phyloP scores from a whole-genome alignment of 148 eudicot species.

The Vaccinium myrtillus region DNA sequence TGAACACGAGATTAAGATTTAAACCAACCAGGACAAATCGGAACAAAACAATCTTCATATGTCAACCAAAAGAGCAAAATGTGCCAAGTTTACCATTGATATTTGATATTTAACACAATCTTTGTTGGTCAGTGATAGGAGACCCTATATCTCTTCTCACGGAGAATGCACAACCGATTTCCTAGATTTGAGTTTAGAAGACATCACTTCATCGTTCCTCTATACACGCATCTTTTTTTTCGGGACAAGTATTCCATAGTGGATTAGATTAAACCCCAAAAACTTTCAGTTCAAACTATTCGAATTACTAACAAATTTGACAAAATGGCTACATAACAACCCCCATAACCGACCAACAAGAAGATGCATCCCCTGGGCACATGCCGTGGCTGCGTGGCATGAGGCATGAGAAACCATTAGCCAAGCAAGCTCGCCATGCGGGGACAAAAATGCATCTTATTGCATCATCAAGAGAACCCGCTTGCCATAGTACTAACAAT shows the following conservation, averaged over 20 bases:
- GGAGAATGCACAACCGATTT: not conserved
- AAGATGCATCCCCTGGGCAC: not conserved
- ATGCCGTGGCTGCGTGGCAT: not conserved
- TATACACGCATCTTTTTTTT: not conserved
- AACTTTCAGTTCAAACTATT: slow-evolving; percentile 1
- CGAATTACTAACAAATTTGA: not conserved
- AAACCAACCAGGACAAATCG: slow-evolving; percentile 1
- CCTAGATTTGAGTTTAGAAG: not conserved
- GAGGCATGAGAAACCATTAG: not conserved
- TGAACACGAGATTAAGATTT: not conserved
- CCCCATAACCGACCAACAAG: not conserved
- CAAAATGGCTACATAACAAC: not conserved
- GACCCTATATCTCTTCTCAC: not conserved
- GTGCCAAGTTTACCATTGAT: not conserved
- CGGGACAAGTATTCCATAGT: not conserved
- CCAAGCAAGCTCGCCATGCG: not conserved
- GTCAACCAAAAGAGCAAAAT: not conserved
- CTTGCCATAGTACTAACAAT: not conserved
- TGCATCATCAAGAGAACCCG: not conserved
- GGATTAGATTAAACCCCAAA: not conserved
- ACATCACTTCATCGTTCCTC: not conserved
- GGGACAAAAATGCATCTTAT: not conserved
- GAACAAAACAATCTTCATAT: not conserved
- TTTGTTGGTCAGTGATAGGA: not conserved
- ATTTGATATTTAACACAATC: not conserved